phyloP scores from a whole-genome alignment of 2,329 filamentous ascomycete species.

The Diplodia corticola region DNA sequence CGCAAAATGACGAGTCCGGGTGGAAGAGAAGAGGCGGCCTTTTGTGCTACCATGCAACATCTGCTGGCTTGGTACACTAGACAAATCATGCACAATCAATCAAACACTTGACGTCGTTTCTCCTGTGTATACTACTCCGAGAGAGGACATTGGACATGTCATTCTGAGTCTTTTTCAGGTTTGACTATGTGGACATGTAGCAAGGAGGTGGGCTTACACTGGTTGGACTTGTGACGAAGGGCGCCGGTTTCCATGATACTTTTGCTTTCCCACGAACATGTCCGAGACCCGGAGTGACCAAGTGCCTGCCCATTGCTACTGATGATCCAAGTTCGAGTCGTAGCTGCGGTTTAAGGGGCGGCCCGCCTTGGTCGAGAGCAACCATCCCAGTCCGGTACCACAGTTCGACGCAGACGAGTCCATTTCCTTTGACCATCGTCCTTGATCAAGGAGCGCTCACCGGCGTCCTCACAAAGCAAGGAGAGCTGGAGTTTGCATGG shows the following conservation, averaged over 20 bases:
- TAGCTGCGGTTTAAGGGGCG: background rate
- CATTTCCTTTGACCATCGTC: background rate
- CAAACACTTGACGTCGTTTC: background rate
- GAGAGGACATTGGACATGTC: background rate
- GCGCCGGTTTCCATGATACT: background rate
- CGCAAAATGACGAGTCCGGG: background rate
- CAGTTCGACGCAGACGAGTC: background rate
- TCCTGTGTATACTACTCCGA: background rate
- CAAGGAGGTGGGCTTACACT: background rate
- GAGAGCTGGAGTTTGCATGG: background rate
- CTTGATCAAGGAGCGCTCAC: background rate
- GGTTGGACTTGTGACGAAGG: background rate
- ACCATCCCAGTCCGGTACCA: background rate
- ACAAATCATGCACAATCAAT: background rate
- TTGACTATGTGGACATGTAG: background rate
- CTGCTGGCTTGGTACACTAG: background rate
- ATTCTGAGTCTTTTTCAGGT: background rate
- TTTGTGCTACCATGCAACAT: slow-evolving; percentile 8
- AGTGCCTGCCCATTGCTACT: background rate
- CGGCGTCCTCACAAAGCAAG: background rate
- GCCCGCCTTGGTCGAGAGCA: background rate
- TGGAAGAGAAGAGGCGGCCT: background rate
- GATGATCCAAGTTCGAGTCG: background rate
- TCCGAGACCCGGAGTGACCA: background rate
- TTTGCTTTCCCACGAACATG: background rate